phyloP scores from a whole-genome alignment of 2,329 filamentous ascomycete species.

The Colletotrichum camelliae region DNA sequence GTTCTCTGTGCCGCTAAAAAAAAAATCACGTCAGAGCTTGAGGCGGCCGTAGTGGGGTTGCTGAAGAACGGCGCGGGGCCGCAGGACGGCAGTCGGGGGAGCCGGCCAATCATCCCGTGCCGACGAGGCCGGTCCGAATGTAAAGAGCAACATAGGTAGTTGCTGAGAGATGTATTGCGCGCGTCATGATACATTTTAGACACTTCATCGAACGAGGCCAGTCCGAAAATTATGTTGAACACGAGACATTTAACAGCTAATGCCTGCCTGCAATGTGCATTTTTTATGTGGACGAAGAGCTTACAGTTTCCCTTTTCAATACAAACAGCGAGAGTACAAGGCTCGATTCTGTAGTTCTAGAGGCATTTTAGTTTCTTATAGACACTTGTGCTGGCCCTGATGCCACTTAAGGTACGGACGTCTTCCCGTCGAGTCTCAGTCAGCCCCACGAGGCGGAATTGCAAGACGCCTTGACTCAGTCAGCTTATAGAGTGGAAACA shows the following conservation, averaged over 20 bases:
- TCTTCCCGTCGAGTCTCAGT: not conserved
- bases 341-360: too few species aligned
- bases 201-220: not conserved
- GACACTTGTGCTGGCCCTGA: not conserved
- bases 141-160: not conserved
- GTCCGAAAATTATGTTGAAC: not conserved
- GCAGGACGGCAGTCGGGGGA: not conserved
- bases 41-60: not conserved
- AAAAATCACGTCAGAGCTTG: constrained; percentile 13
- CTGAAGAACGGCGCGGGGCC: not conserved
- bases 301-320: not conserved
- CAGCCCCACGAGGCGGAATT: too few species aligned
- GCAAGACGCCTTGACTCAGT: too few species aligned
- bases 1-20: constrained; percentile 1
- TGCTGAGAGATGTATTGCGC: not conserved
- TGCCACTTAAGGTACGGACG: too few species aligned
- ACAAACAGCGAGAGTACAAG: not conserved
- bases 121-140: not conserved
- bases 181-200: not conserved
- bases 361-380: not conserved
- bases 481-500: not conserved
- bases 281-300: not conserved
- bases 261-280: not conserved
- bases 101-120: not conserved
- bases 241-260: not conserved